phyloP scores from a whole-genome alignment of 148 eudicot species.

The Silene uniflora region DNA sequence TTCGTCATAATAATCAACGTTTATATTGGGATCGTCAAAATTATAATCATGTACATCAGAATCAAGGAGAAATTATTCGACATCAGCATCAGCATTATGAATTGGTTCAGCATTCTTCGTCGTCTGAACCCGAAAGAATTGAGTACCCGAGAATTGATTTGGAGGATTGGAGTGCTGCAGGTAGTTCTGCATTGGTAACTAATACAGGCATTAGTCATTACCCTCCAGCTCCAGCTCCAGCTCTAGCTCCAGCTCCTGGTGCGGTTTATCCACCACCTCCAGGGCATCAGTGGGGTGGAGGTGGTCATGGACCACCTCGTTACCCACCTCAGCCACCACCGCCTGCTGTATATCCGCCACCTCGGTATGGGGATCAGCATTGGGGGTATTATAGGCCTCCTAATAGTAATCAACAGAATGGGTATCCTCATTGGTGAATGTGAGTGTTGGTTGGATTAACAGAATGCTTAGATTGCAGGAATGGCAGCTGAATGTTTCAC shows the following conservation, averaged over 20 bases:
- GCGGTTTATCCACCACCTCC: conserved; percentile 11
- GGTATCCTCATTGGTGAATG: conserved; percentile 24
- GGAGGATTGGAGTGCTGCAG: background rate
- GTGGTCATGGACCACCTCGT: background rate
- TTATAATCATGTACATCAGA: background rate
- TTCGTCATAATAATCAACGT: background rate
- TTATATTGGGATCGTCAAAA: background rate
- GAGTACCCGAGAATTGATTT: conserved; percentile 27
- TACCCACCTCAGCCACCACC: too few relatives aligned
- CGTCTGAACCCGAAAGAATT: conserved; percentile 4
- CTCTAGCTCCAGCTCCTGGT: background rate
- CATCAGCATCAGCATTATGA: conserved; percentile 10
- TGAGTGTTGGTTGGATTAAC: background rate
- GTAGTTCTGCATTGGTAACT: background rate
- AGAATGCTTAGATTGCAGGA: background rate
- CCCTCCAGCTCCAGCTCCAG: too few relatives aligned
- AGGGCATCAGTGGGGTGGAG: conserved; percentile 11
- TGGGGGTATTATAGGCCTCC: conserved; percentile 30
- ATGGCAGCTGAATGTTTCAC: background rate
- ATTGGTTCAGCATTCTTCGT: background rate
- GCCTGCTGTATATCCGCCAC: conserved; percentile 10
- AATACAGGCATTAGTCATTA: background rate
- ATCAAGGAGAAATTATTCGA: background rate
- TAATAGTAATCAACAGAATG: conserved; percentile 14
- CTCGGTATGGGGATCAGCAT: conserved; percentile 17